Evolutionary conservation across 805 yeast species (phyloP).

Genomic region (Hanseniaspora vineae): DNA sequence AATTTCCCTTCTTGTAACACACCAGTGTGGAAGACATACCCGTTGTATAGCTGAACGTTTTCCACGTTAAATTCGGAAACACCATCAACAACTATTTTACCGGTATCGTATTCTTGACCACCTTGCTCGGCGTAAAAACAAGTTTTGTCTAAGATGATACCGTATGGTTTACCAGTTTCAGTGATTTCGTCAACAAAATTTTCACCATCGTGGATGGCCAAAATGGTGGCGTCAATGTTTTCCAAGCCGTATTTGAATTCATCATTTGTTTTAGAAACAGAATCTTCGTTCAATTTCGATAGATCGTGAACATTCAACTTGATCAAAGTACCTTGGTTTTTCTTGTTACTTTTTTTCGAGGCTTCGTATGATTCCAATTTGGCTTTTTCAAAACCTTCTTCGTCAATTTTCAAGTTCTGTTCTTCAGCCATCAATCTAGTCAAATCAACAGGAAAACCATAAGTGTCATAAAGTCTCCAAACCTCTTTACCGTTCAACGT

Average conservation of each 20-base stretch:
- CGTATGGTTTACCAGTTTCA: slow-evolving; percentile 43
- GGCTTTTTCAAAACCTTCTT: slow-evolving; percentile 83
- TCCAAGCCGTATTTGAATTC: slow-evolving; percentile 60
- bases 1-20: slow-evolving; percentile 63
- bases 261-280: slow-evolving; percentile 75
- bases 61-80: slow-evolving; percentile 76
- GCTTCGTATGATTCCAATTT: slow-evolving; percentile 85
- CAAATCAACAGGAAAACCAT: slow-evolving; percentile 97
- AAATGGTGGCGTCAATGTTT: slow-evolving; percentile 51
- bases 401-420: slow-evolving; percentile 85
- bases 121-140: slow-evolving; percentile 98
- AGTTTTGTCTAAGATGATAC: slow-evolving; percentile 76
- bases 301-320: slow-evolving; percentile 88
- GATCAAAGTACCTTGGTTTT: slow-evolving; percentile 43
- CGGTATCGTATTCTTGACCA: slow-evolving; percentile 97
- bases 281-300: slow-evolving; percentile 46
- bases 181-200: slow-evolving; percentile 41
- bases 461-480: slow-evolving; percentile 96
- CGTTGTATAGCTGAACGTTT: slow-evolving; percentile 86
- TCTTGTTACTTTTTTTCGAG: slow-evolving; percentile 73
- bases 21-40: slow-evolving; percentile 94
- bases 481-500: slow-evolving; percentile 86
- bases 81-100: slow-evolving; percentile 83
- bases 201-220: slow-evolving; percentile 58
- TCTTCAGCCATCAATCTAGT: slow-evolving; percentile 99